phyloP scores from a whole-genome alignment of 148 eudicot genomes.

The Rhododendron vialii region DNA sequence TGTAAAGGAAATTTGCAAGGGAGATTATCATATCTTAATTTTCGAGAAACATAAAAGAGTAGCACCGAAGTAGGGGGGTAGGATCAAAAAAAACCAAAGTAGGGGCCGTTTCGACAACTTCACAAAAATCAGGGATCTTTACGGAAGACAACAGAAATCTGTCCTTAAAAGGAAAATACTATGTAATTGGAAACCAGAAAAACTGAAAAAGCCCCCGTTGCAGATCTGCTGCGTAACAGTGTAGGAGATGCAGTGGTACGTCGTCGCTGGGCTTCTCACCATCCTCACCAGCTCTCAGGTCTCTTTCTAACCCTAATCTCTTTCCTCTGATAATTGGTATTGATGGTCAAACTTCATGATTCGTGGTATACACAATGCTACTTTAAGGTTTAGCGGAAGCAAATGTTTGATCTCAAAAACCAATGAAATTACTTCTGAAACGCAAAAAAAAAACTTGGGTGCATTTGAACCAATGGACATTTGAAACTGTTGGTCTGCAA shows the following conservation, averaged over 20 bases:
- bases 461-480: background rate
- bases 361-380: background rate
- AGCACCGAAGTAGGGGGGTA: background rate
- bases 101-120: background rate
- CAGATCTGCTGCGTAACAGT: constrained; percentile 4
- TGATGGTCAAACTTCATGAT: background rate
- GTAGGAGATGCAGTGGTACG: constrained; percentile 58
- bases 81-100: background rate
- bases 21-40: background rate
- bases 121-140: background rate
- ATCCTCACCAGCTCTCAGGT: constrained; percentile 72
- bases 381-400: background rate
- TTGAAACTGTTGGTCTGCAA: background rate
- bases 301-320: constrained; percentile 1
- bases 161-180: background rate
- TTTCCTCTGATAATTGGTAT: background rate
- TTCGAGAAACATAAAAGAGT: background rate
- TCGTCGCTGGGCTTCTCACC: constrained; percentile 65
- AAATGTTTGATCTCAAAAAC: background rate
- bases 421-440: background rate
- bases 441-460: background rate
- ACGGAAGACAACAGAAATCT: background rate
- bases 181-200: background rate
- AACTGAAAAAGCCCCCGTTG: background rate
- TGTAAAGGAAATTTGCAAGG: background rate